Base-by-base conservation (phyloP, 2,329 filamentous ascomycete species). In the Pseudomassariella vexata region DNA sequence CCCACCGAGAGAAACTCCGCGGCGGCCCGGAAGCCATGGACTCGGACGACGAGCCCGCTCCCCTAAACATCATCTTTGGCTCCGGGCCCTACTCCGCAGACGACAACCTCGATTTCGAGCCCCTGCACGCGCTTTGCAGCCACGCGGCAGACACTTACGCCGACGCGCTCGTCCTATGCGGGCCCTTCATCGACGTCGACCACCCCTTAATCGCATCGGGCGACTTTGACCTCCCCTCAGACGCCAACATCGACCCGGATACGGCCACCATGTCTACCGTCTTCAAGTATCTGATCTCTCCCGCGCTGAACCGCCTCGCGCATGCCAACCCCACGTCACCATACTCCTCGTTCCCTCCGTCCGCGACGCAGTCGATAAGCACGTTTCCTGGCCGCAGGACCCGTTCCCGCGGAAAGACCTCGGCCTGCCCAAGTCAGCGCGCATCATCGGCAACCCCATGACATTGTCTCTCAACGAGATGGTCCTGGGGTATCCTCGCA, bases 1-100 rank as follows among this genome's bases (percentile, higher is more conserved):
- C 68, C 3, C 79, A 87, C 55, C 77, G 83, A 27, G 70, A 84
- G 34, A 77, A 79, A 37, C 68, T 94, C 9, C 72, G 75, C 12
- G 78, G 78, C 27, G 73, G 71, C 2, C 70, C 75, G 1, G 77
- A 80, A 40, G 70, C 69, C 16, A 78, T 79, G 72, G 79, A 73
- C 22, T 62, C 68, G 3, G 75, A 79, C 39, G 60, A 65, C 5
- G 63, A 68, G 3, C 70, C 76, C 1, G 65, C 76, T 7, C 88
- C 90, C 1, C 60, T 96, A 12, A 88, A 73, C 47, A 66, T 94
- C 30, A 59, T 95, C 22, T 71, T 90, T 37, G 86, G 83, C 2
- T 76, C 87, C 0, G 92, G 92, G 0, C 92, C 92, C 0, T 98
- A 94, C 59, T 95, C 89, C 1, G 79, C 88, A 3, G 89, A 96